Evolutionary conservation across 495 filamentous ascomycete genomes (phyloP), one percentile per base, ranked within the genome.

Genomic region (Penicillium arizonense): DNA sequence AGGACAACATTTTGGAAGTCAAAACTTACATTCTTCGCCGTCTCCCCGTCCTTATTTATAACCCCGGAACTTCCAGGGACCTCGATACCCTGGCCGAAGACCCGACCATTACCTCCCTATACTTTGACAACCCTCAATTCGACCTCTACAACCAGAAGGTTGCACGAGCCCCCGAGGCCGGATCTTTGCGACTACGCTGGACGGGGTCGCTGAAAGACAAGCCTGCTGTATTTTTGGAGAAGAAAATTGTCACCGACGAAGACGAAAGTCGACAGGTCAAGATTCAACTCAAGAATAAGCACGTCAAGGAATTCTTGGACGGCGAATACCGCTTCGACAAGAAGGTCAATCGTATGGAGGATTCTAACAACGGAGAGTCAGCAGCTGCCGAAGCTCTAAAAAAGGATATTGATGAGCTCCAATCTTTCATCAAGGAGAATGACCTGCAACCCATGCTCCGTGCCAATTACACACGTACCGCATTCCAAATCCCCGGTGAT

Each of bases 401-500:
- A 63, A 74, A 77, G 18, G 83, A 87, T 10, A 90, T 94, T 12
- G 75, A 87, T 40, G 84, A 86, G 47, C 82, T 97, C 44, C 90
- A 96, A 65, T 74, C 77, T 0, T 93, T 94, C 59, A 85, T 96
- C 64, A 82, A 83, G 57, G 81, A 87, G 28, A 79, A 88, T 59
- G 80, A 88, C 50, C 78, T 98, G 33, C 82, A 92, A 67, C 94
- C 94, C 5, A 82, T 96, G 51, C 71, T 97, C 34, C 84, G 94
- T 18, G 95, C 94, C 44, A 95, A 94, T 69, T 97, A 97, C 65
- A 90, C 85, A 11, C 87, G 95, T 36, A 96, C 91, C 0, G 94
- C 94, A 4, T 98, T 97, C 77, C 93, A 98, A 64, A 96, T 97
- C 40, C 94, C 94, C 12, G 87, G 89, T 5, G 91, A 97, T 67